Base-by-base conservation (phyloP, 2,329 filamentous ascomycete species). In the Neophaeococcomyces aloes region DNA sequence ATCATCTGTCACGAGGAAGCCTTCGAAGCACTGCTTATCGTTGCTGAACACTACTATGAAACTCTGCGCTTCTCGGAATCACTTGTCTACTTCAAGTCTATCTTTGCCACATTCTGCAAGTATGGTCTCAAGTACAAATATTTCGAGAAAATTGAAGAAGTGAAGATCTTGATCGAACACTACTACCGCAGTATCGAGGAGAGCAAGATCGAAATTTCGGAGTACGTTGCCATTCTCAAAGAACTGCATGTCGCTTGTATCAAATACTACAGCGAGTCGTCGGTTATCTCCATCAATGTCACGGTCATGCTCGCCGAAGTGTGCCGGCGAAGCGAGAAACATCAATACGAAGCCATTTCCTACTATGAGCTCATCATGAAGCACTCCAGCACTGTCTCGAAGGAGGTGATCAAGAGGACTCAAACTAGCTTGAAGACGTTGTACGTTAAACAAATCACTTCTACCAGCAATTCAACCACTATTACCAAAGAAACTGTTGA, bases 1-100 rank as follows among this genome's bases (percentile, higher is more conserved):
- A 49, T 58, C 4, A 53, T 47, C 14, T 61, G 58, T 49, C 59
- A 61, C 15, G 57, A 56, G 0, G 63, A 65, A 3, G 61, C 63
- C 2, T 56, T 67, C 25, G 59, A 65, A 47, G 59, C 63, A 0
- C 45, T 63, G 3, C 38, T 61, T 10, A 59, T 62, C 35, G 61
- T 67, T 2, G 60, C 66, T 21, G 57, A 57, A 6, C 59, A 71
- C 37, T 73, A 72, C 48, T 62, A 71, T 43, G 57, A 64, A 7
- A 61, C 66, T 33, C 13, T 14, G 17, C 31, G 31, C 5, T 33
- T 14, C 31, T 33, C 31, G 10, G 29, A 33, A 14, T 33, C 31
- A 6, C 31, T 33, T 14, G 17, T 18, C 17, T 33, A 33, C 31
- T 33, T 29, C 21, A 29, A 19, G 27, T 40, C 25, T 7, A 40